phyloP scores from a whole-genome alignment of 1,139 yeast genomes.

The Debaryomyces udenii region DNA sequence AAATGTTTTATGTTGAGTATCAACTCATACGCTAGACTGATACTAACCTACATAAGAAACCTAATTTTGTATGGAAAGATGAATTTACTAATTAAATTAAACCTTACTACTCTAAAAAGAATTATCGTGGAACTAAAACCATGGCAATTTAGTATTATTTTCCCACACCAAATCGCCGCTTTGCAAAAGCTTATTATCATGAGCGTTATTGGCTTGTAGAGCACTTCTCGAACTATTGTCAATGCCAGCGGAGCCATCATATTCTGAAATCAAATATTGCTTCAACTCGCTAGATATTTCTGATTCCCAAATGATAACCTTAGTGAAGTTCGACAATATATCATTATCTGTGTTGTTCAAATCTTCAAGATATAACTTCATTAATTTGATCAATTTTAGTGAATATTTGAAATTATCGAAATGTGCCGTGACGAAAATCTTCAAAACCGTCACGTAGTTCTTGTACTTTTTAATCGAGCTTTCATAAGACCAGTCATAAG shows the following conservation, averaged over 20 bases:
- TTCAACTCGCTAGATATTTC: slow-evolving; percentile 26
- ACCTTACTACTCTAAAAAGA: no score
- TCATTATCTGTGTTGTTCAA: slow-evolving; percentile 17
- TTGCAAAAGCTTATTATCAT: slow-evolving; percentile 27
- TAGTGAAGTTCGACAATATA: slow-evolving; percentile 19
- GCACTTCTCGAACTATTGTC: slow-evolving; percentile 46
- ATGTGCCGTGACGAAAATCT: slow-evolving; percentile 27
- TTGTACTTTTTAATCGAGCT: slow-evolving; percentile 14
- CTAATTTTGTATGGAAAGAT: no score
- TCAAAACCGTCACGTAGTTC: slow-evolving; percentile 34
- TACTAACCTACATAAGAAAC: no score
- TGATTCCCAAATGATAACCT: slow-evolving; percentile 41
- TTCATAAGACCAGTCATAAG: slow-evolving; percentile 37
- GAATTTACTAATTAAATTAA: no score
- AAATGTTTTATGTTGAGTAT: no score
- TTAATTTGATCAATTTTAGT: slow-evolving; percentile 27
- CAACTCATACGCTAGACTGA: no score
- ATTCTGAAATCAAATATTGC: slow-evolving; percentile 19
- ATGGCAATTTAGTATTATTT: slow-evolving; percentile 46
- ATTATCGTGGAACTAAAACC: slow-evolving; percentile 33
- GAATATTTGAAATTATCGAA: slow-evolving; percentile 22
- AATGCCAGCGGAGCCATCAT: slow-evolving; percentile 22
- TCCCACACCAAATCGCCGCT: slow-evolving; percentile 44
- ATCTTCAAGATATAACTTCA: slow-evolving; percentile 22
- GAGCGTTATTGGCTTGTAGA: slow-evolving; percentile 27